Evolutionary conservation across 805 yeast species (phyloP).

Genomic region (Sugiyamaella smithiae): DNA sequence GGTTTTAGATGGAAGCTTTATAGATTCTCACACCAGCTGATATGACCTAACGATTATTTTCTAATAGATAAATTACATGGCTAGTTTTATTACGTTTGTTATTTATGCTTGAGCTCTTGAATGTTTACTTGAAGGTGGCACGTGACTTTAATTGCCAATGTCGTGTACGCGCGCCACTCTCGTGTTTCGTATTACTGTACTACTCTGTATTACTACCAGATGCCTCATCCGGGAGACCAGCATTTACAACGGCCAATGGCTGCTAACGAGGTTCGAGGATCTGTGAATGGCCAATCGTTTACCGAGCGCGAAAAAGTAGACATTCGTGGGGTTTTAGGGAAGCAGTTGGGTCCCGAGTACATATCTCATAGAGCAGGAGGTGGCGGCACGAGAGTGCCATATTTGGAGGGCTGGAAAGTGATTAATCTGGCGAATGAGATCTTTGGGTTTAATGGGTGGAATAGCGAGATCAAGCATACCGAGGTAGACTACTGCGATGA

Average conservation of each 20-base stretch:
- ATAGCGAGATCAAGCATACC: constrained; percentile 54
- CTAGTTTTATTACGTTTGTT: too few relatives aligned
- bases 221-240: constrained; percentile 1
- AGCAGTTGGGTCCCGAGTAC: constrained; percentile 37
- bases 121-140: too few relatives aligned
- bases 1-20: background rate
- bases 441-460: constrained; percentile 80
- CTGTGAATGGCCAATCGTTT: background rate
- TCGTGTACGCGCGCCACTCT: background rate
- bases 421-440: constrained; percentile 69
- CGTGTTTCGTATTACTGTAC: background rate
- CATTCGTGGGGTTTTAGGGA: constrained; percentile 23
- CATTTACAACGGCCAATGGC: background rate
- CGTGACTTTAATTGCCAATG: too few relatives aligned
- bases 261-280: background rate
- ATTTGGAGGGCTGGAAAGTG: constrained; percentile 74
- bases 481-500: constrained; percentile 50
- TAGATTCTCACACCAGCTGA: background rate
- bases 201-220: too few relatives aligned
- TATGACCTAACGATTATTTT: too few relatives aligned
- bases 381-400: constrained; percentile 50
- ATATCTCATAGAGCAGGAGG: constrained; percentile 58
- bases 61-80: too few relatives aligned
- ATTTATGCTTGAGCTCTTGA: too few relatives aligned
- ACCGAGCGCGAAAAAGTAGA: constrained; percentile 8